phyloP scores from a whole-genome alignment of 495 filamentous ascomycete genomes.

The Ascobolus immersus region DNA sequence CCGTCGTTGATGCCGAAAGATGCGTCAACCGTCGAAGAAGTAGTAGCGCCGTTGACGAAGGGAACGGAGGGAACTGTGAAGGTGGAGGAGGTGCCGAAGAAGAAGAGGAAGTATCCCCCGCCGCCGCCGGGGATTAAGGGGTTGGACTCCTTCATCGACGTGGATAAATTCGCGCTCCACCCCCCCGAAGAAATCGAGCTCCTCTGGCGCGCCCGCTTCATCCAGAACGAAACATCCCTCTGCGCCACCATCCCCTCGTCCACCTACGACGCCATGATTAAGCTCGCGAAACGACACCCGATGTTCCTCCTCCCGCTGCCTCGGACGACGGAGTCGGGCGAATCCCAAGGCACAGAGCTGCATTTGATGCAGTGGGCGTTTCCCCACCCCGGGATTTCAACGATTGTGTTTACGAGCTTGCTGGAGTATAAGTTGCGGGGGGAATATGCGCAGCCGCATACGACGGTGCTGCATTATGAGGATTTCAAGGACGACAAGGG shows the following conservation, averaged over 20 bases:
- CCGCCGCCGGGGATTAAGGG: conserved; percentile 40
- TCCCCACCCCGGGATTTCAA: conserved; percentile 35
- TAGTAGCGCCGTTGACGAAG: too few relatives aligned
- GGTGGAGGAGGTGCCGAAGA: too few relatives aligned
- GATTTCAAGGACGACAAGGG: conserved; percentile 49
- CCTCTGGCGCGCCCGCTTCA: conserved; percentile 79
- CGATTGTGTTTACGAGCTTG: conserved; percentile 75
- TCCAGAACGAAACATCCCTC: conserved; percentile 38
- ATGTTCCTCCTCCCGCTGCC: conserved; percentile 82
- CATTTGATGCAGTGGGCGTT: conserved; percentile 63
- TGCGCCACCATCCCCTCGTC: conserved; percentile 52
- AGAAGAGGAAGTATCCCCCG: conserved; percentile 12
- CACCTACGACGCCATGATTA: conserved; percentile 42
- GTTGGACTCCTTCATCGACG: conserved; percentile 57
- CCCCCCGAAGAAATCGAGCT: conserved; percentile 55
- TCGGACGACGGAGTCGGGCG: conserved; percentile 28
- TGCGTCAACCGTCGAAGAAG: too few relatives aligned
- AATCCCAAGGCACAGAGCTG: conserved; percentile 42
- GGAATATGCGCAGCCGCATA: conserved; percentile 71
- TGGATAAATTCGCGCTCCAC: conserved; percentile 45
- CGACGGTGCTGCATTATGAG: conserved; percentile 69
- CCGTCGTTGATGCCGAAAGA: too few relatives aligned
- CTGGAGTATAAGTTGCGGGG: conserved; percentile 80
- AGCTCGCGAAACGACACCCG: conserved; percentile 44
- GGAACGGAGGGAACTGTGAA: too few relatives aligned